phyloP scores from a whole-genome alignment of 257 asterid species.

The Scutellaria galericulata region DNA sequence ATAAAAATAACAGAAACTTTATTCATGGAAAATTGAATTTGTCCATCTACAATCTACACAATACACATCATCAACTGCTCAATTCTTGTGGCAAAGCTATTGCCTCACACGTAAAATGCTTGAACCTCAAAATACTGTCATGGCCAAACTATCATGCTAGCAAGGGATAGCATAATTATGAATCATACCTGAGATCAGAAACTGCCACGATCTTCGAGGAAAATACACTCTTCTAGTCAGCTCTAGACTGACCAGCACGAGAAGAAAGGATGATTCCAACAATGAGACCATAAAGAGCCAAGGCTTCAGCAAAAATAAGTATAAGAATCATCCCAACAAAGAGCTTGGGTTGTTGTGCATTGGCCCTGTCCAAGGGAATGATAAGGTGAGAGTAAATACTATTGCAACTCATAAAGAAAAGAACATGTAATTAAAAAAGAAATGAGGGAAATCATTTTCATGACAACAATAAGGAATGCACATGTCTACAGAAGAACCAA shows the following conservation, averaged over 20 bases:
- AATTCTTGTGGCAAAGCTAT: conserved; percentile 36
- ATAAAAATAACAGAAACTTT: conserved; percentile 36
- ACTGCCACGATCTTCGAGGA: conserved; percentile 28
- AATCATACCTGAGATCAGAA: conserved; percentile 33
- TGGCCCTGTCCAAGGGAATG: conserved; percentile 56
- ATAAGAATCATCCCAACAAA: conserved; percentile 87
- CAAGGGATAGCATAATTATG: conserved; percentile 29
- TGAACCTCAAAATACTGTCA: conserved; percentile 34
- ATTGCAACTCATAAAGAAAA: conserved; percentile 21
- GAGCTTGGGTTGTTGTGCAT: conserved; percentile 86
- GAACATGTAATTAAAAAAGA: background rate
- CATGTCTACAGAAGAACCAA: background rate
- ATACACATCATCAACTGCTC: conserved; percentile 28
- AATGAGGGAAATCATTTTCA: background rate
- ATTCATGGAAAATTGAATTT: conserved; percentile 43
- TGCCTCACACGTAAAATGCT: conserved; percentile 33
- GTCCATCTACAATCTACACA: conserved; percentile 45
- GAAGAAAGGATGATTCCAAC: conserved; percentile 92
- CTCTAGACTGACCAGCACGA: conserved; percentile 91
- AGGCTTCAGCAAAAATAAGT: no score
- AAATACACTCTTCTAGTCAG: conserved; percentile 55
- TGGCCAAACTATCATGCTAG: conserved; percentile 39
- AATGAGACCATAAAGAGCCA: conserved; percentile 47
- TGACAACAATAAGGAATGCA: background rate
- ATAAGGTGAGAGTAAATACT: conserved; percentile 1